Conservation (phyloP, 208 protist genomes). For the Acanthamoeba quina region DNA sequence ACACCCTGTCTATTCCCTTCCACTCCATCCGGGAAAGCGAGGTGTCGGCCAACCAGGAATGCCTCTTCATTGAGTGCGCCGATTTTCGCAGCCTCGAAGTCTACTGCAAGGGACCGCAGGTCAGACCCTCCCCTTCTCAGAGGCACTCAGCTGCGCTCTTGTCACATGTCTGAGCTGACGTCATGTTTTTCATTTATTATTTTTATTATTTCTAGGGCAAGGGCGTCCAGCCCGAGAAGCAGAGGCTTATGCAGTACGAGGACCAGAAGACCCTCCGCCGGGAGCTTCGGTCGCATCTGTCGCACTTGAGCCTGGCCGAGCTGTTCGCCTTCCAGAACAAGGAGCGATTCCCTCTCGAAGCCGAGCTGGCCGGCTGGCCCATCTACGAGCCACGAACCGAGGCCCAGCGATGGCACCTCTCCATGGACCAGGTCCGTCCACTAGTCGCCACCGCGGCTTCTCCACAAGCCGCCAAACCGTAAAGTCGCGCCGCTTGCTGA, state of each 20-base stretch:
- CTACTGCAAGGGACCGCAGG: constrained; percentile 52
- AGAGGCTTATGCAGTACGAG: constrained; percentile 14
- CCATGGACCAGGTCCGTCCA: constrained; percentile 2
- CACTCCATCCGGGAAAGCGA: constrained; percentile 12
- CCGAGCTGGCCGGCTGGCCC: constrained; percentile 55
- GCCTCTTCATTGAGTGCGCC: constrained; percentile 17
- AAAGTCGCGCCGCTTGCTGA: background rate
- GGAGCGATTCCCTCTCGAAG: constrained; percentile 47
- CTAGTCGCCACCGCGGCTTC: too few species aligned
- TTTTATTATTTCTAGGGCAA: background rate
- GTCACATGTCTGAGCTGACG: background rate
- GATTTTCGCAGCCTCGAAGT: constrained; percentile 55
- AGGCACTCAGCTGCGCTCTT: background rate
- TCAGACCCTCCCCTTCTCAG: background rate
- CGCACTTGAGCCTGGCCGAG: background rate
- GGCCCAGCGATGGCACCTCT: background rate
- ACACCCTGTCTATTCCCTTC: constrained; percentile 15
- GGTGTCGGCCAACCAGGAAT: constrained; percentile 31
- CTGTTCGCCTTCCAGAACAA: constrained; percentile 67
- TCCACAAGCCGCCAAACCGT: too few species aligned
- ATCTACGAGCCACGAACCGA: constrained; percentile 13
- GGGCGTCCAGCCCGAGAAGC: constrained; percentile 7
- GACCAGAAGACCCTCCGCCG: constrained; percentile 46
- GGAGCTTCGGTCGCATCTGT: constrained; percentile 27
- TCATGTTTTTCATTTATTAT: background rate